Base-by-base conservation (phyloP, 2,329 filamentous ascomycete species). In the Penicillium fuscoglaucum region DNA sequence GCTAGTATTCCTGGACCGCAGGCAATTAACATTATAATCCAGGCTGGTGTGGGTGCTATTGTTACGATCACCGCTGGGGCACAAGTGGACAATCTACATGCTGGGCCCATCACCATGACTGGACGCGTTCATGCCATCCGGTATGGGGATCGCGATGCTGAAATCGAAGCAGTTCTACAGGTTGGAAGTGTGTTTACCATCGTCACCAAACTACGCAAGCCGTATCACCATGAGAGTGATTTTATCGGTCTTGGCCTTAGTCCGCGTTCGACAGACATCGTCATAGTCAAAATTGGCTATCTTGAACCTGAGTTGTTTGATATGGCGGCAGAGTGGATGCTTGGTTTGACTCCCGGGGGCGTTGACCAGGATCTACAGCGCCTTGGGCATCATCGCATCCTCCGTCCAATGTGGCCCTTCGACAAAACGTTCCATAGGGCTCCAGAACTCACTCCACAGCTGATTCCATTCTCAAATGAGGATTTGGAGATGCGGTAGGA, bases 241-340 rank as follows among this genome's bases (percentile, higher is more conserved):
- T 84, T 84, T 61, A 80, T 76, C 0, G 78, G 79, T 3, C 73
- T 84, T 0, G 57, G 78, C 44, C 76, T 84, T 0, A 47, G 69
- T 9, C 81, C 82, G 1, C 76, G 81, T 2, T 63, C 72, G 5
- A 76, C 78, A 0, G 80, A 82, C 60, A 77, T 84, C 24, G 81
- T 84, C 0, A 77, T 84, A 44, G 81, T 84, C 26, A 84, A 84
- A 68, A 84, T 84, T 45, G 82, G 82, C 17, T 84, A 84, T 57
- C 68, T 84, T 1, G 82, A 84, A 64, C 82, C 82, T 4, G 78
- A 84, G 63, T 69, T 84, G 5, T 83, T 82, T 58, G 76, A 77
- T 51, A 84, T 84, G 81, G 78, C 81, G 0, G 73, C 72, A 8
- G 81, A 80, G 53, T 84, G 82, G 82, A 83, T 83, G 78, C 73